Percentiles rank a stretch among this genome's conserved stretches.
phyloP scores from a whole-genome alignment of 176 grass and related monocot genomes.

The Canna indica region DNA sequence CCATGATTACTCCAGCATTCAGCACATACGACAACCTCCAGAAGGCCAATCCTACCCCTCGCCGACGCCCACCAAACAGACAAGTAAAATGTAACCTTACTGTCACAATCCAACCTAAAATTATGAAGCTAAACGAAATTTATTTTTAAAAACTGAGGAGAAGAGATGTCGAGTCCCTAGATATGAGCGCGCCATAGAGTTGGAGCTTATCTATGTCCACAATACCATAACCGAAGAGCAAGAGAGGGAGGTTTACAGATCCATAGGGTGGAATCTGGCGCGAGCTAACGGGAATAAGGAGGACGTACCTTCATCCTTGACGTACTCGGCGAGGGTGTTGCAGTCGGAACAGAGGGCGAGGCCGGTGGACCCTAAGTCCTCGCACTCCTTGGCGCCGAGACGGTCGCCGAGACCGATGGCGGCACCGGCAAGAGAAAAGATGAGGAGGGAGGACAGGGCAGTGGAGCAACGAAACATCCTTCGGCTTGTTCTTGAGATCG shows the following conservation, averaged over 20 bases:
- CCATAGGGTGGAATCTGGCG: not conserved
- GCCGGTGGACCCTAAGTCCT: constrained; percentile 88
- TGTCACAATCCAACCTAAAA: too few relatives aligned
- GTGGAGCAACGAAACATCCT: constrained; percentile 32
- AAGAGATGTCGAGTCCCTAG: too few relatives aligned
- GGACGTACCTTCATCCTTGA: constrained; percentile 71
- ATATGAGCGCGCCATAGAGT: too few relatives aligned
- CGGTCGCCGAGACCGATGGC: constrained; percentile 19
- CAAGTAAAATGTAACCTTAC: too few relatives aligned
- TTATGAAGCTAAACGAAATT: too few relatives aligned
- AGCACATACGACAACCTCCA: too few relatives aligned
- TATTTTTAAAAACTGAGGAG: too few relatives aligned
- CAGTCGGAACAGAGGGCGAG: constrained; percentile 96
- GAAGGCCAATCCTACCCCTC: too few relatives aligned
- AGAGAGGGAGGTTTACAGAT: not conserved
- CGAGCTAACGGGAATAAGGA: not conserved
- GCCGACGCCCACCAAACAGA: too few relatives aligned
- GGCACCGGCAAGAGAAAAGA: constrained; percentile 6
- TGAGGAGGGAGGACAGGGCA: constrained; percentile 15
- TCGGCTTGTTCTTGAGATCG: not conserved
- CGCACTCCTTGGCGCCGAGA: constrained; percentile 56
- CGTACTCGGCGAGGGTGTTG: constrained; percentile 62
- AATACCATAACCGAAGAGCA: too few relatives aligned
- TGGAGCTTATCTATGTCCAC: too few relatives aligned
- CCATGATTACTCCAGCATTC: too few relatives aligned